These are phyloP conservation scores for Cladophialophora chaetospira DNA, from an alignment of 2,329 filamentous ascomycete species.

Conservation along the genomic window DNA sequence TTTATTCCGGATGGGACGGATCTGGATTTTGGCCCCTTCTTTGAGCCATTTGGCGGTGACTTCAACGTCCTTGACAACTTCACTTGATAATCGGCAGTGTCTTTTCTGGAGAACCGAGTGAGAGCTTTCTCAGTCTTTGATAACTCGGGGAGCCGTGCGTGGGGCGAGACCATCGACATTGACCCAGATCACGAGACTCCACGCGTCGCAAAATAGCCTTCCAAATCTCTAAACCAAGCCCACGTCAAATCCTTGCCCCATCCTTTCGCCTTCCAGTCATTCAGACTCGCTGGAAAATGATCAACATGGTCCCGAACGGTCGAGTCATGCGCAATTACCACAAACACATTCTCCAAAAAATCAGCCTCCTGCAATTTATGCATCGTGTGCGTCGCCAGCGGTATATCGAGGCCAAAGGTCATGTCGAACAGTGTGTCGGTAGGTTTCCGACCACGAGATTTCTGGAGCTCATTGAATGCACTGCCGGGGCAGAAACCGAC, in stretches of 20 bases:
- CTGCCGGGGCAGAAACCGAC: conserved; percentile 13
- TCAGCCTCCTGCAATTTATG: conserved; percentile 33
- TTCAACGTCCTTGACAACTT: too few species aligned
- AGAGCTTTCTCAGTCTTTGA: too few species aligned
- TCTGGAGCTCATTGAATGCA: conserved; percentile 13
- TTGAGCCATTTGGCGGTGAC: too few species aligned
- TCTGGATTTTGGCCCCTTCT: too few species aligned
- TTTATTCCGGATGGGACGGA: too few species aligned
- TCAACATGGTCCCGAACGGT: conserved; percentile 33
- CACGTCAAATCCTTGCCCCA: conserved; percentile 15
- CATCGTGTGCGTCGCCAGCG: conserved; percentile 13
- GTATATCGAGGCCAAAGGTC: conserved; percentile 18
- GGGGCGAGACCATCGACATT: too few species aligned
- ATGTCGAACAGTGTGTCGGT: conserved; percentile 17
- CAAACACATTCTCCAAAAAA: conserved; percentile 34
- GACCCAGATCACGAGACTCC: too few species aligned
- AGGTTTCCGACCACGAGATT: conserved; percentile 5
- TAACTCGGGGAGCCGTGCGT: too few species aligned
- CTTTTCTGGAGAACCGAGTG: too few species aligned
- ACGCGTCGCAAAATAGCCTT: too few species aligned
- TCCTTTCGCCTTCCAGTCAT: conserved; percentile 19
- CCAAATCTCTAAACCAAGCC: conserved; percentile 13
- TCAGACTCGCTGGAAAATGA: conserved; percentile 18
- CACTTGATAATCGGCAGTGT: too few species aligned
- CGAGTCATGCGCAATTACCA: conserved; percentile 37